These are phyloP conservation scores for Zymoseptoria passerinii DNA, from an alignment of 2,329 filamentous ascomycete species.

Conservation along the genomic window DNA sequence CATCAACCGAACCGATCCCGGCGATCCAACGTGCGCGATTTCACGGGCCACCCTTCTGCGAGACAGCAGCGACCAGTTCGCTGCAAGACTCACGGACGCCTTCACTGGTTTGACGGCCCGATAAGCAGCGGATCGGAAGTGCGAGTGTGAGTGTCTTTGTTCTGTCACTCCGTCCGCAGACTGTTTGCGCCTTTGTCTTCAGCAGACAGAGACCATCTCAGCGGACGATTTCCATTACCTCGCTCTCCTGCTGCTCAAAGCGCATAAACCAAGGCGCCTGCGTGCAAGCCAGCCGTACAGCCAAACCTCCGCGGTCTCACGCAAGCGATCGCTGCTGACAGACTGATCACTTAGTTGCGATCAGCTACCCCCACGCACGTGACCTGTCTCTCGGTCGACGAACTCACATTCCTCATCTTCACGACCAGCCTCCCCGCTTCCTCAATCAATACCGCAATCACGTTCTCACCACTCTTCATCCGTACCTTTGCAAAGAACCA, in stretches of 20 bases:
- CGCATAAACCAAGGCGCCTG: neutral
- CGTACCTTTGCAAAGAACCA: constrained; percentile 42
- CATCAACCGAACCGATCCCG: constrained; percentile 1
- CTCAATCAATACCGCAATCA: constrained; percentile 23
- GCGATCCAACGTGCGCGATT: constrained; percentile 20
- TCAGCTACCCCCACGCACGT: constrained; percentile 10
- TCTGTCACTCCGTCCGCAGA: constrained; percentile 7
- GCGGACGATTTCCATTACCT: neutral
- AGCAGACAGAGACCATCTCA: neutral
- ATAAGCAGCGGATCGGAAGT: constrained; percentile 15
- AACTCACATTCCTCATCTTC: constrained; percentile 6
- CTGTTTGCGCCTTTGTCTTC: constrained; percentile 7
- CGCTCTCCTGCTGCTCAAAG: neutral
- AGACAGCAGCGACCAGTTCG: constrained; percentile 17
- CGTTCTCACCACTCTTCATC: constrained; percentile 63
- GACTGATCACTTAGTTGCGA: constrained; percentile 19
- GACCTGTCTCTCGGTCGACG: neutral
- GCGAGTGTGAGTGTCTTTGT: constrained; percentile 9
- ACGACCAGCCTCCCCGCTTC: neutral
- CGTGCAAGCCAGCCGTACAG: neutral
- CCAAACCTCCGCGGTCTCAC: neutral
- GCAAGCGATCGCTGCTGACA: constrained; percentile 12
- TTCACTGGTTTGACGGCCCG: constrained; percentile 48
- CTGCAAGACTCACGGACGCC: constrained; percentile 45
- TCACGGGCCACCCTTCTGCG: constrained; percentile 24